Percentiles rank a stretch among this genome's conserved stretches.
Conservation (phyloP, 2,329 filamentous ascomycete genomes). For the Akanthomyces lecanii region DNA sequence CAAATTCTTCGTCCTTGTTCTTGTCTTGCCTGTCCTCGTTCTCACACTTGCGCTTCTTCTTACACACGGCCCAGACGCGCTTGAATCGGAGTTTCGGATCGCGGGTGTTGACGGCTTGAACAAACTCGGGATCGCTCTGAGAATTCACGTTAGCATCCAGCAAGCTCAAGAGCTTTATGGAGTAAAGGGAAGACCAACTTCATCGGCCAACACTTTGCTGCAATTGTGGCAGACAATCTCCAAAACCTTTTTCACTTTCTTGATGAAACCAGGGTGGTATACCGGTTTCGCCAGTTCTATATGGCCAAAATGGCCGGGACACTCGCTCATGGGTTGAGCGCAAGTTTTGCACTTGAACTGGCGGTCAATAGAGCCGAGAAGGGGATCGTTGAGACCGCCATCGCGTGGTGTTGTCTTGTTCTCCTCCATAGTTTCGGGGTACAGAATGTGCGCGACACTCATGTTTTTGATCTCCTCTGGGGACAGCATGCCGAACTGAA, state of each 20-base stretch:
- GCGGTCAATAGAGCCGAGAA: slow-evolving; percentile 92
- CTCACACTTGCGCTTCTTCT: slow-evolving; percentile 81
- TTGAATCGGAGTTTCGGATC: slow-evolving; percentile 95
- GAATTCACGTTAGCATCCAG: slow-evolving; percentile 57
- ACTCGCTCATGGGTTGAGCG: slow-evolving; percentile 91
- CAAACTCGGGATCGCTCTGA: slow-evolving; percentile 80
- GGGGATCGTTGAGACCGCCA: slow-evolving; percentile 89
- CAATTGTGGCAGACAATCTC: slow-evolving; percentile 99
- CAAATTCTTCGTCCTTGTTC: slow-evolving; percentile 64
- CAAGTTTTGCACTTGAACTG: slow-evolving; percentile 96
- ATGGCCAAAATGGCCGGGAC: slow-evolving; percentile 96
- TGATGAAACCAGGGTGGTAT: slow-evolving; percentile 92
- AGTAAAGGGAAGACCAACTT: slow-evolving; percentile 74
- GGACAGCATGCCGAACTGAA: slow-evolving; percentile 96
- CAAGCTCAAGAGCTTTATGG: slow-evolving; percentile 49
- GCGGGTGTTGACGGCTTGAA: slow-evolving; percentile 74
- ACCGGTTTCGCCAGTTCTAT: slow-evolving; percentile 97
- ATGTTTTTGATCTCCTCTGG: slow-evolving; percentile 99
- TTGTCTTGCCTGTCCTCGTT: slow-evolving; percentile 68
- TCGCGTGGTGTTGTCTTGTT: slow-evolving; percentile 85
- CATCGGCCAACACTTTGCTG: slow-evolving; percentile 94
- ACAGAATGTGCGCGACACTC: slow-evolving; percentile 93
- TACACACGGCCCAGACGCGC: slow-evolving; percentile 86
- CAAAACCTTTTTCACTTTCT: slow-evolving; percentile 98
- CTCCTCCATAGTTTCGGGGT: slow-evolving; percentile 99